Evolutionary conservation across 2,329 filamentous ascomycete species (phyloP), one percentile per base, ranked within the genome.

Genomic region (Fusarium tricinctum): DNA sequence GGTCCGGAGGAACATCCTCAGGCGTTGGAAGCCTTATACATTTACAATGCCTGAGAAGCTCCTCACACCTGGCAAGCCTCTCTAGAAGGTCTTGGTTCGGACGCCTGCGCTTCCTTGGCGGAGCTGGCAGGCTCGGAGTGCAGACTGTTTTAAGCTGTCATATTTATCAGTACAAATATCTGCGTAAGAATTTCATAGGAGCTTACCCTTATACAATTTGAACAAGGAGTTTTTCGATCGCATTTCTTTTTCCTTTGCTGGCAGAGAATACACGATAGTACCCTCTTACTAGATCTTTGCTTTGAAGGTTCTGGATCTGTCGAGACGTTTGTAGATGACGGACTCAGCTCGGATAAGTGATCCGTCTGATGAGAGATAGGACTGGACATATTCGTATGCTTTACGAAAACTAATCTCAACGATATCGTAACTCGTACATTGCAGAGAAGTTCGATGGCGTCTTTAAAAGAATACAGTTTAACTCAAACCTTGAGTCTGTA

Each of bases 211-310:
- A 68, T 63, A 55, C 75, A 77, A 38, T 72, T 74, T 19, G 75
- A 76, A 40, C 75, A 77, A 8, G 76, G 76, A 19, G 59, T 76
- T 12, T 74, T 71, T 14, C 74, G 66, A 52, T 78, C 76, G 53
- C 76, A 78, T 38, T 75, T 78, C 66, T 78, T 78, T 61, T 78
- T 78, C 22, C 76, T 72, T 44, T 76, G 75, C 48, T 77, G 75
- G 63, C 76, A 77, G 12, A 75, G 47, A 8, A 76, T 73, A 20
- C 76, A 77, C 1, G 76, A 73, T 3, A 76, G 33, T 26, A 74
- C 48, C 32, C 68, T 46, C 33, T 68, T 71, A 15, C 59, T 42
- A 1, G 56, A 5, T 0, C 49, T 15, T 44, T 75, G 70, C n/a
- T 67, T 66, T 1, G 60, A 45, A 14, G 51, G 60, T 5, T 69